Percentiles rank a stretch among this genome's conserved stretches.
These are phyloP conservation scores for Aplosporella prunicola DNA, from an alignment of 2,329 filamentous ascomycete genomes.

Conservation along the genomic window DNA sequence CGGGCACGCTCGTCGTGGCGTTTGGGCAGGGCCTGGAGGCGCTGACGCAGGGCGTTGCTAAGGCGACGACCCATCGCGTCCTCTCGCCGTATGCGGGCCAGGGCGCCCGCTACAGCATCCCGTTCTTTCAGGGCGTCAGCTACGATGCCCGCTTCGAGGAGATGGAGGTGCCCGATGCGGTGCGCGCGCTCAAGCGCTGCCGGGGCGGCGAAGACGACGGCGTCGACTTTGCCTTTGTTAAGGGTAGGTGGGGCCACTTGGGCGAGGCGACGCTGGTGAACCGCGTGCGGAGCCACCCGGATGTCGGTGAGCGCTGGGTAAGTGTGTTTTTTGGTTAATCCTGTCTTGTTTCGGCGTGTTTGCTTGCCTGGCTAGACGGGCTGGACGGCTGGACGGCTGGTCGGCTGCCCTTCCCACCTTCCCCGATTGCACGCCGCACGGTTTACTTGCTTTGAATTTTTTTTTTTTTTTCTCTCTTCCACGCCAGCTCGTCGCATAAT, in stretches of 20 bases:
- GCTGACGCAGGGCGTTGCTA: conserved; percentile 72
- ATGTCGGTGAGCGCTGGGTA: conserved; percentile 69
- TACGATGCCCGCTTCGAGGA: conserved; percentile 72
- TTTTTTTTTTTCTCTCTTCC: too few relatives aligned
- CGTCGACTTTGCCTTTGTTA: conserved; percentile 78
- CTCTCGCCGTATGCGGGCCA: conserved; percentile 60
- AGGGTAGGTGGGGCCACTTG: conserved; percentile 55
- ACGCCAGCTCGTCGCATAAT: too few relatives aligned
- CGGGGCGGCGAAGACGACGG: conserved; percentile 55
- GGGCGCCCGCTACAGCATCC: conserved; percentile 68
- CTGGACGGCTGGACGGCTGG: background rate
- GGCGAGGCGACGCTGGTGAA: conserved; percentile 81
- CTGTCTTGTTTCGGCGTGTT: background rate
- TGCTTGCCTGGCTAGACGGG: background rate
- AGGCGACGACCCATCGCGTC: conserved; percentile 72
- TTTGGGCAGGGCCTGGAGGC: conserved; percentile 84
- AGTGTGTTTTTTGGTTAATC: conserved; percentile 12
- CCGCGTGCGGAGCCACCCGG: conserved; percentile 75
- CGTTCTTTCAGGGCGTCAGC: conserved; percentile 81
- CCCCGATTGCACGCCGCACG: too few relatives aligned
- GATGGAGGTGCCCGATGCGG: conserved; percentile 57
- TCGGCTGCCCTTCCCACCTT: background rate
- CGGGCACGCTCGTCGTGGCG: conserved; percentile 72
- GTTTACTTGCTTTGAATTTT: too few relatives aligned
- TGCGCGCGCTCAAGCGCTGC: conserved; percentile 52